Conservation (phyloP, 441 rosid genomes). For the Flueggea neowawraea region DNA sequence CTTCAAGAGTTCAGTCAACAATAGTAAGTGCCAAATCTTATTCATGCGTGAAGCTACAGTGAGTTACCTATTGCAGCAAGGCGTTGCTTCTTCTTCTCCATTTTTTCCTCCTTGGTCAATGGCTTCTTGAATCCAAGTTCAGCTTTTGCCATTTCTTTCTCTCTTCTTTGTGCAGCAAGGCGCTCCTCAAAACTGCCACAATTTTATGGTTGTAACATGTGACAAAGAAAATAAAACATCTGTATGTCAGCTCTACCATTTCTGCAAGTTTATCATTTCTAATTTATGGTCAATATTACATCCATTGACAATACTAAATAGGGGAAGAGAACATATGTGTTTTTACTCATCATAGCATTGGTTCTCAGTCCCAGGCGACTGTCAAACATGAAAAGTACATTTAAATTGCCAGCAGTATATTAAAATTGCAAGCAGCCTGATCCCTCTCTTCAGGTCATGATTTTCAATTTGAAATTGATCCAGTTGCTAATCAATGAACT, state of each 20-base stretch:
- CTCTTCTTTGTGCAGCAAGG: constrained; percentile 86
- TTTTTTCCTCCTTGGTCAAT: constrained; percentile 81
- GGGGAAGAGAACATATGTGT: too few relatives aligned
- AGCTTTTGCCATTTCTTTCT: constrained; percentile 70
- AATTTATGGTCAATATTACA: too few relatives aligned
- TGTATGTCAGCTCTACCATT: not conserved
- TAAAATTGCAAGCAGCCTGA: not conserved
- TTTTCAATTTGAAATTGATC: not conserved
- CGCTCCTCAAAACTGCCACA: constrained; percentile 90
- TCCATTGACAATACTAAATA: too few relatives aligned
- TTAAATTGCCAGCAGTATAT: too few relatives aligned
- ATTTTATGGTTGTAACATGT: constrained; percentile 7
- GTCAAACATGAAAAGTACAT: not conserved
- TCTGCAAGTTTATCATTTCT: too few relatives aligned
- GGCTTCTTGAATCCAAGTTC: constrained; percentile 95
- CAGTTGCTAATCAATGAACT: too few relatives aligned
- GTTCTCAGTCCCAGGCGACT: not conserved
- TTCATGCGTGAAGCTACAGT: constrained; percentile 7
- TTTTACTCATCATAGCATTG: not conserved
- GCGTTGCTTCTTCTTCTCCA: constrained; percentile 96
- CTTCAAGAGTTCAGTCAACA: constrained; percentile 5
- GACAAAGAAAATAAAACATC: not conserved
- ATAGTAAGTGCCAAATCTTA: not conserved
- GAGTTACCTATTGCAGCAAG: constrained; percentile 93
- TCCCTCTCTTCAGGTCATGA: not conserved